Percentiles rank a stretch among this genome's conserved stretches.
phyloP scores from a whole-genome alignment of 2,329 filamentous ascomycete species.

The Podosphaera xanthii region DNA sequence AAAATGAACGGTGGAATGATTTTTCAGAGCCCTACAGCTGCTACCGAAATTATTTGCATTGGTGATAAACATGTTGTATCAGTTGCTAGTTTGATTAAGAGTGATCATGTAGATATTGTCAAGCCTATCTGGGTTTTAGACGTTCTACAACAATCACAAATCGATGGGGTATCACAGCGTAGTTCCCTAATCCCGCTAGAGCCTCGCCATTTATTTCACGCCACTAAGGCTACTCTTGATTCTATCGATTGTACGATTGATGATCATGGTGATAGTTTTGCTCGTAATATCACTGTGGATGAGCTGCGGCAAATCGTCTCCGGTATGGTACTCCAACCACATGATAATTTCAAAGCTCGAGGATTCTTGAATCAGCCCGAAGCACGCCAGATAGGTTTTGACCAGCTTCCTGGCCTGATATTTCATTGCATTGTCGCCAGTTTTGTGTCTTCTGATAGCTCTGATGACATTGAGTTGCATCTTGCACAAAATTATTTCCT shows the following conservation, averaged over 20 bases:
- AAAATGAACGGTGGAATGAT: conserved; percentile 66
- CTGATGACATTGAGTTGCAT: conserved; percentile 16
- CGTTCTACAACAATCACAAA: conserved; percentile 28
- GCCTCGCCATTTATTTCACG: conserved; percentile 47
- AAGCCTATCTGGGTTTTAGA: conserved; percentile 66
- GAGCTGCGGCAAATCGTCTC: conserved; percentile 34
- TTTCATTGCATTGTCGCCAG: conserved; percentile 23
- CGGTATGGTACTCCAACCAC: conserved; percentile 24
- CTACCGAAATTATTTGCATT: conserved; percentile 42
- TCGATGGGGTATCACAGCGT: conserved; percentile 24
- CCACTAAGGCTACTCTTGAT: conserved; percentile 29
- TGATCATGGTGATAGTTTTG: conserved; percentile 62
- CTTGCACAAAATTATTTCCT: conserved; percentile 32
- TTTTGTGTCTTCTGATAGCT: conserved; percentile 20
- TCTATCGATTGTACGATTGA: conserved; percentile 44
- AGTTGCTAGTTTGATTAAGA: conserved; percentile 61
- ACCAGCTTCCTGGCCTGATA: conserved; percentile 26
- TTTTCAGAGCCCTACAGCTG: conserved; percentile 46
- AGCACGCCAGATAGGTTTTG: conserved; percentile 29
- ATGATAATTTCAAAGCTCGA: conserved; percentile 22
- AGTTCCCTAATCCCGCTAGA: conserved; percentile 38
- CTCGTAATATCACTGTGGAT: conserved; percentile 38
- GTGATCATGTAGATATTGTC: conserved; percentile 46
- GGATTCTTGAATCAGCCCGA: conserved; percentile 31
- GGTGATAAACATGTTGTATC: conserved; percentile 65